A percentile compares a stretch with the other conserved stretches of the same genome.
Conservation (phyloP, 1,284 basidiomycete genomes). For the Apiotrichum gracile region DNA sequence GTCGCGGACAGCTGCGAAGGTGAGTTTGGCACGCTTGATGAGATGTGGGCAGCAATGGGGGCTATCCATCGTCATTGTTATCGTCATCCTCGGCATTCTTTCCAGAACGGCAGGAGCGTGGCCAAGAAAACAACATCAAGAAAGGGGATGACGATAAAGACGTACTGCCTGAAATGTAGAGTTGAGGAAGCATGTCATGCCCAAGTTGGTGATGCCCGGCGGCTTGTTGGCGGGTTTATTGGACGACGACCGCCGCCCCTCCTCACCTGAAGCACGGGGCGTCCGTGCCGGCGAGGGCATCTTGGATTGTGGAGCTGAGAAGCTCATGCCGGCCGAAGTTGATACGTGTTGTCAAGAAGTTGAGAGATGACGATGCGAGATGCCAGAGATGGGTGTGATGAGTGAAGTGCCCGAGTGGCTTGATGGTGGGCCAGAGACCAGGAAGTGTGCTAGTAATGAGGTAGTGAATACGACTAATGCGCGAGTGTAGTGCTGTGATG, state of each 20-base stretch:
- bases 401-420: no score
- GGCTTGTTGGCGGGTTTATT: constrained; percentile 25
- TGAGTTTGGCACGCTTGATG: neutral
- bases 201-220: constrained; percentile 69
- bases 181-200: constrained; percentile 91
- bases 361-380: no score
- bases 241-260: neutral
- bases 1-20: constrained; percentile 31
- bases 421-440: no score
- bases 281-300: constrained; percentile 14
- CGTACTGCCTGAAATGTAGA: constrained; percentile 66
- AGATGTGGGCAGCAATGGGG: neutral
- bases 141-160: constrained; percentile 12
- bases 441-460: no score
- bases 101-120: no score
- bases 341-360: no score
- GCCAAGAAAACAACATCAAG: neutral
- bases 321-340: constrained; percentile 6
- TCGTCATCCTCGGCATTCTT: no score
- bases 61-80: no score
- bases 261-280: constrained; percentile 9
- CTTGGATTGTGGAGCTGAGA: constrained; percentile 18
- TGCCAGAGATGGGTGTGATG: no score
- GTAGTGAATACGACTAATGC: no score
- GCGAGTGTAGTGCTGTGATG: no score